Base-by-base conservation (phyloP, 176 grass and related monocot genomes). In the Rhipidocladum racemiflorum region DNA sequence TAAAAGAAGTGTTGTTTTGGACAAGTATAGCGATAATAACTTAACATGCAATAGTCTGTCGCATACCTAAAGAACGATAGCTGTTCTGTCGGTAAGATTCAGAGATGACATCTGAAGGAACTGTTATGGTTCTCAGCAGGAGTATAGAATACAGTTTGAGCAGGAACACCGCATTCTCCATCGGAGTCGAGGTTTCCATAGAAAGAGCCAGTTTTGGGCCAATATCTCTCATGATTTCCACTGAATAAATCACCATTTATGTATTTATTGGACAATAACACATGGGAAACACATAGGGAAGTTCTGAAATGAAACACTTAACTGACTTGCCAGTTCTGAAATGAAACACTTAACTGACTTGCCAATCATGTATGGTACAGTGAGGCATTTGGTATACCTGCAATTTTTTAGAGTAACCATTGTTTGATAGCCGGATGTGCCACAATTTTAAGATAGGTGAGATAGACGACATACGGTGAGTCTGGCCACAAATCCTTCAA, bases 401-500 rank as follows among this genome's bases (percentile, higher is more conserved):
- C 36, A 81, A 76, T 23, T 55, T 85, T 74, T 14, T 6, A 34
- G 39, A 79, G 18, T 9, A 53, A 48, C 66, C 4, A 70, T 20
- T 38, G 14, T 49, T 70, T 9, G 81, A 15, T 65, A 73, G 7
- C 72, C 64, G 35, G 40, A 51, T 74, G 9, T 18, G 65, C 36
- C 73, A 46, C 53, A 35, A 61, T 68, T 55, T 85, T 4, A 24
- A 35, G 68, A 81, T 14, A 86, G 28, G 76, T 29, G 81, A 81
- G 4, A 49, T 32, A 85, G 68, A 76, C 76, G 27, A 48, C 70
- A 66, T 88, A 98, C 90, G 54, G 11, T 74, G 79, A 83, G 65
- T 92, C 93, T 76, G 95, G 95, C 92, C 95, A 97, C 30, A 97
- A 59, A 61, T 97, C 95, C 76, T 97, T 97, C 50, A 97, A 39